phyloP scores from a whole-genome alignment of 306 rosid species.

The Canavalia ensiformis region DNA sequence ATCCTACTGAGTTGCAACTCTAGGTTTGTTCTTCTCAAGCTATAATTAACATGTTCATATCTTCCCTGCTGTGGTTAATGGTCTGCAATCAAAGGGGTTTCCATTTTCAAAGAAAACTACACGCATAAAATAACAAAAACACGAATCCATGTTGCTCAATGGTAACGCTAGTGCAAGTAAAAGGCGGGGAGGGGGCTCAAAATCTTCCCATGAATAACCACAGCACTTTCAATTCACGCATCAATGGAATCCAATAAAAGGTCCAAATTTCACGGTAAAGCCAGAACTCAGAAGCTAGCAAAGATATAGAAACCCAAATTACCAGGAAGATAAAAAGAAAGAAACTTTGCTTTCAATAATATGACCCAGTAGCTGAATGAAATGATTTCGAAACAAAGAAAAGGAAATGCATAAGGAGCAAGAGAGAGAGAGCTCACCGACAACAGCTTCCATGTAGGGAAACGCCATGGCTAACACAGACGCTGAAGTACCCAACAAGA shows the following conservation, averaged over 20 bases:
- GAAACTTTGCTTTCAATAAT: background rate
- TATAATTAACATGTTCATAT: background rate
- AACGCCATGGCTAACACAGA: slow-evolving; percentile 69
- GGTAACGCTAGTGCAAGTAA: background rate
- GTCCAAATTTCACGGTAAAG: slow-evolving; percentile 34
- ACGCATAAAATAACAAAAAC: background rate
- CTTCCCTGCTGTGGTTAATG: background rate
- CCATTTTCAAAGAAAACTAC: slow-evolving; percentile 14
- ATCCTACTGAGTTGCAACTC: background rate
- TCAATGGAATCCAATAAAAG: slow-evolving; percentile 6
- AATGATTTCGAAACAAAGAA: slow-evolving; percentile 14
- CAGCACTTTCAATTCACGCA: slow-evolving; percentile 9
- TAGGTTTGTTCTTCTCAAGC: slow-evolving; percentile 22
- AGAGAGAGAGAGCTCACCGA: slow-evolving; percentile 61
- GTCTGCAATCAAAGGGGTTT: slow-evolving; percentile 10
- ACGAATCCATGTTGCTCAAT: background rate
- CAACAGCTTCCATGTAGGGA: slow-evolving; percentile 94
- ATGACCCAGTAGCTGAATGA: slow-evolving; percentile 40
- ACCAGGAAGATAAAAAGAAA: background rate
- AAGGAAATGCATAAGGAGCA: background rate
- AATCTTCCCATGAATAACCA: background rate
- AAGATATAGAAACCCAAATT: slow-evolving; percentile 33
- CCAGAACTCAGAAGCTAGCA: slow-evolving; percentile 19
- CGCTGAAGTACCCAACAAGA: background rate
- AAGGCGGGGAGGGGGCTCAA: background rate